These are phyloP conservation scores for Emericellopsis atlantica DNA, from an alignment of 2,329 filamentous ascomycete species.

Conservation along the genomic window DNA sequence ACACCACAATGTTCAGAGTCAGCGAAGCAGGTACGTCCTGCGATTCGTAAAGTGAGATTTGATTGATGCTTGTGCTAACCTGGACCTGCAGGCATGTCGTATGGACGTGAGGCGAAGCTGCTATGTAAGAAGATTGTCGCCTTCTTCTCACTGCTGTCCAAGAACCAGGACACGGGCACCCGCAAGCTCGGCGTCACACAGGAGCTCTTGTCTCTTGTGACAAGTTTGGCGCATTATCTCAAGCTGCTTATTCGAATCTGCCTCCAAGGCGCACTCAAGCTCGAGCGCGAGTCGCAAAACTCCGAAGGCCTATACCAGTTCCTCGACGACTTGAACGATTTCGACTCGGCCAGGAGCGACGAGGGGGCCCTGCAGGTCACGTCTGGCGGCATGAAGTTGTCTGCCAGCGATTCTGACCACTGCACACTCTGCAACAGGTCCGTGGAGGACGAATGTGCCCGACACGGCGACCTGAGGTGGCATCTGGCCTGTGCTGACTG, in stretches of 20 bases:
- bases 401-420: slow-evolving; percentile 70
- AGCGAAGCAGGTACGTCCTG: slow-evolving; percentile 57
- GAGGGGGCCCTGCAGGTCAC: slow-evolving; percentile 58
- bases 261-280: slow-evolving; percentile 79
- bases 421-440: slow-evolving; percentile 72
- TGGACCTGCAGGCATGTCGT: slow-evolving; percentile 56
- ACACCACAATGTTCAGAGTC: slow-evolving; percentile 54
- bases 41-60: not conserved
- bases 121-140: slow-evolving; percentile 99
- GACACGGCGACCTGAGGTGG: slow-evolving; percentile 64
- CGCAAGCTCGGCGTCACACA: slow-evolving; percentile 92
- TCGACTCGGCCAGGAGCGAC: slow-evolving; percentile 65
- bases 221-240: slow-evolving; percentile 89
- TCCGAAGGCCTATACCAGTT: slow-evolving; percentile 71
- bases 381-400: slow-evolving; percentile 51
- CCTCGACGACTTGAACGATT: slow-evolving; percentile 67
- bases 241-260: slow-evolving; percentile 97
- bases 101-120: slow-evolving; percentile 90
- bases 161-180: slow-evolving; percentile 83
- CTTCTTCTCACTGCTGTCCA: slow-evolving; percentile 90
- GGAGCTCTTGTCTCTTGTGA: slow-evolving; percentile 93
- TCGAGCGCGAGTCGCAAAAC: slow-evolving; percentile 71
- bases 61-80: not conserved
- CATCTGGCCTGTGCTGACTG: slow-evolving; percentile 77
- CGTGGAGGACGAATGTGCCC: slow-evolving; percentile 88